Conservation (phyloP, 257 asterid species). For the Solanum sparsipilum region DNA sequence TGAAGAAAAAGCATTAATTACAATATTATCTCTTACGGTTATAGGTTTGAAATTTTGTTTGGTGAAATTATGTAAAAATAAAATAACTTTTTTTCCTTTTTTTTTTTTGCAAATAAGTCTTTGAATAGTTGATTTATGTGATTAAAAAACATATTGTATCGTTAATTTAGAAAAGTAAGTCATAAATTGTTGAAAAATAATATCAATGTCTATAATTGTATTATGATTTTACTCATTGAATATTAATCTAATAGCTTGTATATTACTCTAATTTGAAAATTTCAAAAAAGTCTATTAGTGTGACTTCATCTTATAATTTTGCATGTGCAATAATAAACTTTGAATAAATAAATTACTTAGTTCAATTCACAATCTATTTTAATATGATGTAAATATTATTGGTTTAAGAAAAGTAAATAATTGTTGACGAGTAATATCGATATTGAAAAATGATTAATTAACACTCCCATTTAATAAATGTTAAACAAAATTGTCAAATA, state of each 20-base stretch:
- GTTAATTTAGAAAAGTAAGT: not conserved
- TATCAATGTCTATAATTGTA: not conserved
- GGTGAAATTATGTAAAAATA: not conserved
- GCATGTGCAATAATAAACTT: not conserved
- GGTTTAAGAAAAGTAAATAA: not conserved
- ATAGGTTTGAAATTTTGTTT: not conserved
- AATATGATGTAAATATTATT: not conserved
- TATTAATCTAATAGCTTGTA: not conserved
- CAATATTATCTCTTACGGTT: not conserved
- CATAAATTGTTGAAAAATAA: not conserved
- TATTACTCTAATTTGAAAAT: not conserved
- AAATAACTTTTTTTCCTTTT: rapidly evolving
- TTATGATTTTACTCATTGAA: not conserved
- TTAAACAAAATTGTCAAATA: not conserved
- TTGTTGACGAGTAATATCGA: not conserved
- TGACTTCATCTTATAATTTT: no score
- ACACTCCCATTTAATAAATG: not conserved
- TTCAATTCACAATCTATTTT: no score
- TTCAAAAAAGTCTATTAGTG: not conserved
- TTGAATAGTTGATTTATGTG: not conserved
- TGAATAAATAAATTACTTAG: not conserved
- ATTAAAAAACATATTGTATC: not conserved
- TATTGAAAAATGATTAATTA: not conserved
- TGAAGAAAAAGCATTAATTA: not conserved
- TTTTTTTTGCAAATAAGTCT: not conserved